phyloP scores from a whole-genome alignment of 805 yeast genomes.

The Metschnikowia rubicola region DNA sequence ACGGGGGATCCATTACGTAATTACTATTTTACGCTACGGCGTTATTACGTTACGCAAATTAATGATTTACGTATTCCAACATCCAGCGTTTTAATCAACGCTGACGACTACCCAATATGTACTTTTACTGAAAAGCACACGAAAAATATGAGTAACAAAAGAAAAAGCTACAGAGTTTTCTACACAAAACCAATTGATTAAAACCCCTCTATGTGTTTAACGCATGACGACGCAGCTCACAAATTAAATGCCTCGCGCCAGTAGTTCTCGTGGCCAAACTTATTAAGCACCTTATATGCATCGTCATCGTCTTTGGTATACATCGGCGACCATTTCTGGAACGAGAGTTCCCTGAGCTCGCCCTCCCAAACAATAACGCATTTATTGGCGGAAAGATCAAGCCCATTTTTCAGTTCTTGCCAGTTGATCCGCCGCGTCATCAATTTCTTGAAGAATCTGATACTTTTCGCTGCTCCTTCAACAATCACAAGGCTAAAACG shows the following conservation, averaged over 20 bases:
- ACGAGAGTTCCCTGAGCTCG: constrained; percentile 47
- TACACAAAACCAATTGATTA: no score
- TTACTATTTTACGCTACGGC: no score
- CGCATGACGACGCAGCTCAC: no score
- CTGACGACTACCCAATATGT: no score
- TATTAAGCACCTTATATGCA: constrained; percentile 44
- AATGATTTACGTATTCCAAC: no score
- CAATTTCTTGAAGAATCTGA: constrained; percentile 61
- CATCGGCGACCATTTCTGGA: constrained; percentile 68
- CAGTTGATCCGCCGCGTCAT: constrained; percentile 64
- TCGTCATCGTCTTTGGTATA: constrained; percentile 49
- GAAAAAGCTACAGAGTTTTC: no score
- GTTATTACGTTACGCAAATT: no score
- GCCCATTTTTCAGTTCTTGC: constrained; percentile 40
- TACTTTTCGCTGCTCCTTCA: constrained; percentile 67
- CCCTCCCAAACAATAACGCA: constrained; percentile 72
- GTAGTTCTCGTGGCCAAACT: constrained; percentile 56
- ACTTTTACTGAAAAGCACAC: no score
- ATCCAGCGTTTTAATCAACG: no score
- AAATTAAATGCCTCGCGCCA: constrained; percentile 37
- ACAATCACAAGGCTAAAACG: constrained; percentile 58
- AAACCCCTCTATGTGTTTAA: no score
- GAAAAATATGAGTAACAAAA: no score
- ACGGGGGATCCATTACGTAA: no score
- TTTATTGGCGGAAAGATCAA: constrained; percentile 41